Conservation (phyloP, 2,329 filamentous ascomycete genomes). For the Paecilomyces sp. region DNA sequence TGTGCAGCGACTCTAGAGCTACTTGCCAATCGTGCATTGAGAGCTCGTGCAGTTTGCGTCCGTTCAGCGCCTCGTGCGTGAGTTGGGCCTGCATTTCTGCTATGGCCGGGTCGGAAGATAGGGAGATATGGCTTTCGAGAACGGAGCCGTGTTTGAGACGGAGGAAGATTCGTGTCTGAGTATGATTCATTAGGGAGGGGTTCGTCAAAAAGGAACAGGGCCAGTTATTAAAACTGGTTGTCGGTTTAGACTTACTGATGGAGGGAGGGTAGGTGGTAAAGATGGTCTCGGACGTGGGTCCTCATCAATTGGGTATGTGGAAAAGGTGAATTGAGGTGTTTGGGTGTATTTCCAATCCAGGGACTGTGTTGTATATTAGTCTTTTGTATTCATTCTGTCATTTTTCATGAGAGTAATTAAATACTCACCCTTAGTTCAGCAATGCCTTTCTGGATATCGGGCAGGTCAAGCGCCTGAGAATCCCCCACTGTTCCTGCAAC, state of each 20-base stretch:
- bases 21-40: constrained; percentile 17
- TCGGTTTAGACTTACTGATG: constrained; percentile 31
- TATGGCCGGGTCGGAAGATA: constrained; percentile 22
- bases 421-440: constrained; percentile 47
- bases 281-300: constrained; percentile 51
- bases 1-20: not conserved
- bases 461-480: constrained; percentile 35
- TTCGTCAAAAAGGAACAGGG: not conserved
- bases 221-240: not conserved
- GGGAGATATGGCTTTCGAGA: constrained; percentile 32
- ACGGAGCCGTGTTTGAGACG: constrained; percentile 34
- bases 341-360: constrained; percentile 70
- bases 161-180: constrained; percentile 35
- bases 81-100: constrained; percentile 26
- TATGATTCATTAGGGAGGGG: constrained; percentile 5
- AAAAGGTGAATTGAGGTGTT: constrained; percentile 75
- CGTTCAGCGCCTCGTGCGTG: constrained; percentile 25
- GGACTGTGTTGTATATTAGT: constrained; percentile 22
- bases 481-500: constrained; percentile 46
- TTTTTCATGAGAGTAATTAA: not conserved
- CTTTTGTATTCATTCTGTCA: not conserved
- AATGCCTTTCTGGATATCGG: constrained; percentile 55
- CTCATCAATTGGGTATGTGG: constrained; percentile 52
- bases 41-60: constrained; percentile 45
- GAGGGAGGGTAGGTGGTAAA: constrained; percentile 42